Base-by-base conservation (phyloP, 139 green algal genomes). In the Ulvella scutata region DNA sequence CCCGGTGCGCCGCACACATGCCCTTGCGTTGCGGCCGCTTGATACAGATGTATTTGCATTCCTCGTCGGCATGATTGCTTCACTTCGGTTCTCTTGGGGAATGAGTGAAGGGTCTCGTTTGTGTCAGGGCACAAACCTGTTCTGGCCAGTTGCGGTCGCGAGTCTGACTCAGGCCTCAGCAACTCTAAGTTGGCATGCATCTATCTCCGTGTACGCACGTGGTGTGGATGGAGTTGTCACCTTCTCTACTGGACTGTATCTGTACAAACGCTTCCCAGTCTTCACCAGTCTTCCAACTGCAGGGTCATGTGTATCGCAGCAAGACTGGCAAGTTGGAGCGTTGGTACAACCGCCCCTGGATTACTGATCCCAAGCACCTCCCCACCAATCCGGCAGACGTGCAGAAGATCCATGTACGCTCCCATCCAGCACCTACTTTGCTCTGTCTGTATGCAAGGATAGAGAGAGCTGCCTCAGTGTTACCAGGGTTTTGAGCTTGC, bases 341-440 rank as follows among this genome's bases (percentile, higher is more conserved):
- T 2, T 98, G 86, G 80, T 97, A 90, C 86, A 94, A 93, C 75
- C 93, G 92, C 21, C 37, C 74, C 33, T 96, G 89, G 90, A 72
- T 90, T 9, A 40, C 51, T 10, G 78, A 90, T 38, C 17, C 74
- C 33, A 44, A 74, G 28, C 72, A 81, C 44, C 67, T 87, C 23
- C 82, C 88, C 39, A 78, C 34, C 29, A 43, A 62, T 6, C 67
- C 79, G 37, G 72, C 77, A 28, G 83, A 89, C 81, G 72, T 85
- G 13, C 35, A 43, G 23, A 35, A 29, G 51, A 78, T 43, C 74
- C 43, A 76, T 1, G 62, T 67, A 67, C 51, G 51, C 40, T 59
- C 40, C 13, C 40, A 13, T 59, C 13, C 13, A 13, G 13, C 40
- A 59, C 40, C 17, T 73, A 31, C 61, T 31, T 17, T 73, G 61